phyloP scores from a whole-genome alignment of 352 stramenopile genomes.

The Globisporangium yorkense region DNA sequence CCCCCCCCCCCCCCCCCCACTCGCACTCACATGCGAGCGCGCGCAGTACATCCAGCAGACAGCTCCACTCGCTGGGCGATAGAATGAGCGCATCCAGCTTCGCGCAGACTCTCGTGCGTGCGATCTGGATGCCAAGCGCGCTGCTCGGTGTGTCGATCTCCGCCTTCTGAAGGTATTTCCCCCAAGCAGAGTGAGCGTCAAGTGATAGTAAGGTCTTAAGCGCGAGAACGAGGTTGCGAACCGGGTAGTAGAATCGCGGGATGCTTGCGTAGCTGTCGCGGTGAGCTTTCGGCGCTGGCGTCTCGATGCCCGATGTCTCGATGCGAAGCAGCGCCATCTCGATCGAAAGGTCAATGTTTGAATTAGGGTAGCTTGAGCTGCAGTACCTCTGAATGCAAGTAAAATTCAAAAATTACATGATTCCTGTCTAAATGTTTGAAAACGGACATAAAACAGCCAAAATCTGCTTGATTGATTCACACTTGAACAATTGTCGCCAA shows the following conservation, averaged over 20 bases:
- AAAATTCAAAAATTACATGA: too few relatives aligned
- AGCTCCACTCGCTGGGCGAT: slow-evolving; percentile 10
- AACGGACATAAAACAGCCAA: too few relatives aligned
- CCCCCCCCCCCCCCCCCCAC: too few relatives aligned
- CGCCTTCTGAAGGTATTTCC: background rate
- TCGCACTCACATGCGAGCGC: slow-evolving; percentile 15
- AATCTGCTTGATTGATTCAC: too few relatives aligned
- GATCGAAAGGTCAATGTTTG: background rate
- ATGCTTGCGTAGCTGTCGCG: slow-evolving; percentile 15
- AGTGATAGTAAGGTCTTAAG: background rate
- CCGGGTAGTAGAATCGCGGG: slow-evolving; percentile 45
- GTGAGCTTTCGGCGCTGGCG: background rate
- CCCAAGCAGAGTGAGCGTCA: background rate
- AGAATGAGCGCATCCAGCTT: slow-evolving; percentile 14
- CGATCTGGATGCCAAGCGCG: slow-evolving; percentile 11
- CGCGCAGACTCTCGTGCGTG: background rate
- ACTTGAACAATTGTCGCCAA: too few relatives aligned
- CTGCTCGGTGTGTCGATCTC: slow-evolving; percentile 1
- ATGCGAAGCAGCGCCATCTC: slow-evolving; percentile 4
- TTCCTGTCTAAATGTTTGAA: too few relatives aligned
- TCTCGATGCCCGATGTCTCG: background rate
- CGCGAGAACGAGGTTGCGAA: slow-evolving; percentile 2
- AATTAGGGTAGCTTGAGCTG: too few relatives aligned
- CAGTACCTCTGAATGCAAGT: too few relatives aligned
- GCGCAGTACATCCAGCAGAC: slow-evolving; percentile 14